Percentiles rank a stretch among this genome's conserved stretches.
Conservation (phyloP, 2,329 filamentous ascomycete species). For the Claviceps capensis region DNA sequence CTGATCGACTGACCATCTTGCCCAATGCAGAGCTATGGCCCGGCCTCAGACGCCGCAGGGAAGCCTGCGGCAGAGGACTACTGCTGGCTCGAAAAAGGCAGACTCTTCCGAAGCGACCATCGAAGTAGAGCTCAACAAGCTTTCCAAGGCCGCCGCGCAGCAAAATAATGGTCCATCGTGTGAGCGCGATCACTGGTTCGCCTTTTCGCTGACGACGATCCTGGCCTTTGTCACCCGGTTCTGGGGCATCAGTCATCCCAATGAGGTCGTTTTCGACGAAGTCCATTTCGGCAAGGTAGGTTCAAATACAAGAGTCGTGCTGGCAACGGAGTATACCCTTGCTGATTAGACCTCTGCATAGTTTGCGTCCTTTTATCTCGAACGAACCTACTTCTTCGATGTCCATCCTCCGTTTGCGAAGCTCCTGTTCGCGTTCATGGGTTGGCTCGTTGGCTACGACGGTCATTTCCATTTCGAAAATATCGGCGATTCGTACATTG, state of each 20-base stretch:
- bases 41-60: slow-evolving; percentile 38
- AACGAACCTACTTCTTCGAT: slow-evolving; percentile 99
- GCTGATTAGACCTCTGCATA: slow-evolving; percentile 16
- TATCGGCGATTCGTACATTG: slow-evolving; percentile 95
- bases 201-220: slow-evolving; percentile 60
- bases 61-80: slow-evolving; percentile 47
- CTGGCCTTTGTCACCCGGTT: slow-evolving; percentile 87
- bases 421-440: slow-evolving; percentile 90
- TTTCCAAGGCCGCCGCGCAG: slow-evolving; percentile 24
- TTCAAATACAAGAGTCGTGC: slow-evolving; percentile 1
- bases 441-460: slow-evolving; percentile 95
- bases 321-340: background rate
- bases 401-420: slow-evolving; percentile 97
- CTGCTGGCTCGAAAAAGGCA: slow-evolving; percentile 37
- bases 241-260: slow-evolving; percentile 88
- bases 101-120: slow-evolving; percentile 22
- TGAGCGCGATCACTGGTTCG: slow-evolving; percentile 79
- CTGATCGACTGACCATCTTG: slow-evolving; percentile 2
- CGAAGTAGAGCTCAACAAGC: slow-evolving; percentile 37
- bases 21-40: slow-evolving; percentile 26
- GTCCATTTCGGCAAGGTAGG: slow-evolving; percentile 98
- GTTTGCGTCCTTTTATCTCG: slow-evolving; percentile 73
- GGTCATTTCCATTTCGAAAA: slow-evolving; percentile 97
- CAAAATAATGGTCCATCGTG: slow-evolving; percentile 26
- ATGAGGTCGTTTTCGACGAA: slow-evolving; percentile 97